phyloP scores from a whole-genome alignment of 257 asterid species.

The Henckelia pumila region DNA sequence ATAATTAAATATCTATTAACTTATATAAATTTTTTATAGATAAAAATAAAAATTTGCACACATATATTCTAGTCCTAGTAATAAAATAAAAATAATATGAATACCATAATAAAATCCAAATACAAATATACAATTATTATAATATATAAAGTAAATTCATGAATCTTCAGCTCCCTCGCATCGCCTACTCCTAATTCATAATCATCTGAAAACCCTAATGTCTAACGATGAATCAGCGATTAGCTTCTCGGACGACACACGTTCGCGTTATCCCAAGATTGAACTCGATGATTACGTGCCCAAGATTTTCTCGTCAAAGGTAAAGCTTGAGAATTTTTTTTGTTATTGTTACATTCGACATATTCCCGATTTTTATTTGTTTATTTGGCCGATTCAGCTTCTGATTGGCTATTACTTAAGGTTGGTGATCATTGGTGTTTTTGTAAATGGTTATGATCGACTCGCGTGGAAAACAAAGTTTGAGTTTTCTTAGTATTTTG shows the following conservation, averaged over 20 bases:
- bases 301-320: conserved; percentile 25
- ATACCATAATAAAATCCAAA: no score
- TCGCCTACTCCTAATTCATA: background rate
- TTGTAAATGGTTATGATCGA: background rate
- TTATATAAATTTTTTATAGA: no score
- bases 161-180: background rate
- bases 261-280: conserved; percentile 27
- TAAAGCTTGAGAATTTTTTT: no score
- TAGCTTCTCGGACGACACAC: conserved; percentile 12
- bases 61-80: no score
- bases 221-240: conserved; percentile 22
- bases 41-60: no score
- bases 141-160: no score
- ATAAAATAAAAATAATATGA: no score
- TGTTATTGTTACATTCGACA: no score
- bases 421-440: background rate
- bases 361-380: background rate
- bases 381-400: background rate
- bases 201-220: conserved; percentile 24
- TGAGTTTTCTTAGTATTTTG: background rate
- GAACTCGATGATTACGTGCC: conserved; percentile 19
- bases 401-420: background rate
- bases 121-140: no score
- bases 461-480: background rate
- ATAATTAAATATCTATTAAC: no score